These are phyloP conservation scores for Euryodendron excelsum DNA, from an alignment of 148 eudicot species.

Conservation along the genomic window DNA sequence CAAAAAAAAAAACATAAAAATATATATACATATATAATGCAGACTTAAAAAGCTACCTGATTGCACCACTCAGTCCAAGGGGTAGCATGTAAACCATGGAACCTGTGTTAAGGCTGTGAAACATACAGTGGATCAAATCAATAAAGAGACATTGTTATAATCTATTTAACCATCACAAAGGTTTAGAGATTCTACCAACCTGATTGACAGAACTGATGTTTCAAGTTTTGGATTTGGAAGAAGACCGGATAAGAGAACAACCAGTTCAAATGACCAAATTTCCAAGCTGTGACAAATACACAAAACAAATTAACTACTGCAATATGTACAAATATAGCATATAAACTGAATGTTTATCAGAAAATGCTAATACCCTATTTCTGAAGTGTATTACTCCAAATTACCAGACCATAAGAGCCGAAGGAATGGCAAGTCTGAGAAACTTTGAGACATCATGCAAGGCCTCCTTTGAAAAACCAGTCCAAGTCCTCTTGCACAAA, in stretches of 20 bases:
- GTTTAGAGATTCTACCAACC: slow-evolving; percentile 22
- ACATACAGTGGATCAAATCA: neutral
- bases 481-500: slow-evolving; percentile 48
- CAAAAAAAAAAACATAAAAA: no score
- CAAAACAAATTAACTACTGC: neutral
- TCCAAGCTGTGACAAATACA: slow-evolving; percentile 35
- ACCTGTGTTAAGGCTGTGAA: slow-evolving; percentile 37
- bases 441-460: slow-evolving; percentile 31
- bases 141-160: no score
- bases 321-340: no score
- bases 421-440: slow-evolving; percentile 50
- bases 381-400: neutral
- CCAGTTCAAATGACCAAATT: slow-evolving; percentile 47
- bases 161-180: neutral
- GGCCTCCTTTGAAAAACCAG: slow-evolving; percentile 49
- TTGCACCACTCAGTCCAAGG: slow-evolving; percentile 37
- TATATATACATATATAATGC: no score
- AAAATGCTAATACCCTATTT: neutral
- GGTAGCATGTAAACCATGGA: slow-evolving; percentile 37
- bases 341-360: no score
- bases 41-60: slow-evolving; percentile 35
- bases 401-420: slow-evolving; percentile 58
- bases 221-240: no score
- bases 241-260: slow-evolving; percentile 52
- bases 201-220: slow-evolving; percentile 48